Base-by-base conservation (phyloP, 2,329 filamentous ascomycete genomes). In the Talaromyces amestolkiae region DNA sequence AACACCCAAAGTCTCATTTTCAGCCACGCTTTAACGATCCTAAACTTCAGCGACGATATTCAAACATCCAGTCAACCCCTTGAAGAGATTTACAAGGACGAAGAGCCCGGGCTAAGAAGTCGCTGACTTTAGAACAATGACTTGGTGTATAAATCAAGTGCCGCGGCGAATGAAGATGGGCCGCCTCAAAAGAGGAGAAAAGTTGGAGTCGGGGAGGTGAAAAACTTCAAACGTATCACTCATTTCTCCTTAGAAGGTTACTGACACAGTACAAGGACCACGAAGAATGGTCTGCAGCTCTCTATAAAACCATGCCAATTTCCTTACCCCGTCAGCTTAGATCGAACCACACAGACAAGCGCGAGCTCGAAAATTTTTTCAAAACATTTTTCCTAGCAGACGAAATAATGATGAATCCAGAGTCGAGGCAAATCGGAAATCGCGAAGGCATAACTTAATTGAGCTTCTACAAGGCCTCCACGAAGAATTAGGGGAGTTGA, bases 131-230 rank as follows among this genome's bases (percentile, higher is more conserved):
- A 17, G 39, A 41, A 58, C n/a, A 58, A 58, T 58, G 33, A 27
- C 33, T 41, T 39, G 54, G 33, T 15, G 35, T 58, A 41, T 22
- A 27, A 19, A 11, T 58, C 54, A 27, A 58, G 13, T 41, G 54
- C 19, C 35, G 54, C 19, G 15, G 19, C 8, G 19, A 58, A 58
- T 27, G 54, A 58, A 41, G 35, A 41, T 58, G 54, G 54, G 19
- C 35, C 54, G 35, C 24, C 54, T 58, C 54, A 41, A 58, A 58
- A 58, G 54, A 58, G 54, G 54, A 41, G 54, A 41, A 58, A 58
- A 41, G 54, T 58, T 15, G 22, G 54, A n/a, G 35, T 58, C 27
- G 19, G 19, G 33, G 54, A 58, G 35, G 35, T 41, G 11, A 58
- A 27, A 5, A 41, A 13, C 19, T 58, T 13, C 5, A 58, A 17